A percentile compares a stretch with the other conserved stretches of the same genome.
These are phyloP conservation scores for Fraxinus velutina DNA, from an alignment of 305 asterid genomes.

Conservation along the genomic window DNA sequence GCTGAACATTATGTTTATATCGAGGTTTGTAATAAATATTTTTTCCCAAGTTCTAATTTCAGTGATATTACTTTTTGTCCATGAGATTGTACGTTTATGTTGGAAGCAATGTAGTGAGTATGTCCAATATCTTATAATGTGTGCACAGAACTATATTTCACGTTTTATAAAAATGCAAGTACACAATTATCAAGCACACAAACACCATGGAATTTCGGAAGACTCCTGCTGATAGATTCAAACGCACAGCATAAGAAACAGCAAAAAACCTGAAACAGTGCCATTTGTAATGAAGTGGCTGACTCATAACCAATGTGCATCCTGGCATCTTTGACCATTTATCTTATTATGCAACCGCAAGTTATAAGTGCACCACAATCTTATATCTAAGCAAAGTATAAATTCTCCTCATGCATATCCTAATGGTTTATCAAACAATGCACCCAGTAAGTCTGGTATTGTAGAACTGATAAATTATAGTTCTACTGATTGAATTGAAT, in stretches of 20 bases:
- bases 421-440: background rate
- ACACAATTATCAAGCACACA: background rate
- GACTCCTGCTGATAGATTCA: background rate
- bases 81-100: background rate
- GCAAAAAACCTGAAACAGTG: background rate
- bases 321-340: slow-evolving; percentile 5
- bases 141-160: background rate
- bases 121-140: background rate
- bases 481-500: background rate
- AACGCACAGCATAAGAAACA: background rate
- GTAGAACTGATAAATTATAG: background rate
- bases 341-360: background rate
- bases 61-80: background rate
- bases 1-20: slow-evolving; percentile 89
- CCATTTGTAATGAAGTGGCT: background rate
- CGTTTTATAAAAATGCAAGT: background rate
- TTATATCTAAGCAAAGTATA: background rate
- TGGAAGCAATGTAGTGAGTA: background rate
- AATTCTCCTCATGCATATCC: background rate
- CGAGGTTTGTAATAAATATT: slow-evolving; percentile 52
- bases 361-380: background rate
- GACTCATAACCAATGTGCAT: background rate
- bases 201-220: background rate
- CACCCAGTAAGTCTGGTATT: background rate
- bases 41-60: slow-evolving; percentile 6